Conservation (phyloP, 768 basidiomycete genomes). For the Agrocybe pediades region DNA sequence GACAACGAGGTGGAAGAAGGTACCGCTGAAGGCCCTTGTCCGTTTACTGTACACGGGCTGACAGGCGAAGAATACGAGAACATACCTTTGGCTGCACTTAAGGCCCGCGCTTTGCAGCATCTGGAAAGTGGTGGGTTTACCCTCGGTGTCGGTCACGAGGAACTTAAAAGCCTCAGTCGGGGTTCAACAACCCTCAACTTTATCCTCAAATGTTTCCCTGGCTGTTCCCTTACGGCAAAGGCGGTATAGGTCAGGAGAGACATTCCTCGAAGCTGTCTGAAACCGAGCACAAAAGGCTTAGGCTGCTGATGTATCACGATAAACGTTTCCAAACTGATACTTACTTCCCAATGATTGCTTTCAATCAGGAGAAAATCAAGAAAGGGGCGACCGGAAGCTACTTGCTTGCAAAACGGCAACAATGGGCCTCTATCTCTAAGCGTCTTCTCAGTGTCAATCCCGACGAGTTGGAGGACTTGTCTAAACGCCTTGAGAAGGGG, state of each 20-base stretch:
- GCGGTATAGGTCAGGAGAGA: slow-evolving; percentile 28
- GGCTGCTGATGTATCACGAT: slow-evolving; percentile 34
- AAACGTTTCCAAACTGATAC: slow-evolving; percentile 37
- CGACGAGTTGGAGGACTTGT: slow-evolving; percentile 29
- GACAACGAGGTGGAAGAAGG: slow-evolving; percentile 32
- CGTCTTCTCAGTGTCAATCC: too few species aligned
- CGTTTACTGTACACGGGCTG: slow-evolving; percentile 40
- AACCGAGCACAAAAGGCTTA: slow-evolving; percentile 22
- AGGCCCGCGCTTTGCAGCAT: slow-evolving; percentile 26
- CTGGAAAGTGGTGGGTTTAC: slow-evolving; percentile 25
- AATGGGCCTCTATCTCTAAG: too few species aligned
- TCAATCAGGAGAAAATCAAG: slow-evolving; percentile 44
- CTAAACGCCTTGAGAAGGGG: slow-evolving; percentile 22
- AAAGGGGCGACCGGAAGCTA: slow-evolving; percentile 23
- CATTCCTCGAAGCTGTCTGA: slow-evolving; percentile 17
- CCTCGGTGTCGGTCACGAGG: slow-evolving; percentile 29
- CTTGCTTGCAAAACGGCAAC: slow-evolving; percentile 21
- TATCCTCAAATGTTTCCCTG: slow-evolving; percentile 42
- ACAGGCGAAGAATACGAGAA: slow-evolving; percentile 24
- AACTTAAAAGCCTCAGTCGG: slow-evolving; percentile 25
- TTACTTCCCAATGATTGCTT: slow-evolving; percentile 34
- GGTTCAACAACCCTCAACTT: slow-evolving; percentile 33
- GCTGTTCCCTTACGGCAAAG: slow-evolving; percentile 42
- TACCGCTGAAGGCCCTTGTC: slow-evolving; percentile 28
- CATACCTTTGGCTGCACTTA: slow-evolving; percentile 17